Evolutionary conservation across 2,329 filamentous ascomycete species (phyloP), one percentile per base, ranked within the genome.

Genomic region (Alternaria sp.): DNA sequence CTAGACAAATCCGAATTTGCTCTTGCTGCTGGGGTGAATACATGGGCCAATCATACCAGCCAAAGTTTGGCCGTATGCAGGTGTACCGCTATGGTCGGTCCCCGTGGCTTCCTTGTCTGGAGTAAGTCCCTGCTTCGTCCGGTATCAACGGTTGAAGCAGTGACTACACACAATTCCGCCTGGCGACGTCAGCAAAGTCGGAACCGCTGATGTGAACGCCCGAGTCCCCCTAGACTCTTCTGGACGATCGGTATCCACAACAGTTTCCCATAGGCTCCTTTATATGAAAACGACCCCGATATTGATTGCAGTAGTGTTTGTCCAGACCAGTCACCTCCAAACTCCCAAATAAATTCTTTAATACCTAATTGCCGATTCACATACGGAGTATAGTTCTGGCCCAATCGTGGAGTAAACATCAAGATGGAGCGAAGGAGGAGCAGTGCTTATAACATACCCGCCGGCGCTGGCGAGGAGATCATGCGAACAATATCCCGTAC

Each of bases 401-500:
- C 36, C 4, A 25, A 27, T 4, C 34, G 20, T 38, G 22, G 12
- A 25, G 18, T 18, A 45, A 22, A 41, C 36, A 30, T 18, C 30
- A 38, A 22, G 10, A 54, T 58, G 54, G 50, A 54, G 44, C 54
- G 49, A 14, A 36, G 50, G 22, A 51, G 50, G 45, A 62, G 59
- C 28, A 51, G 27, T 18, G 38, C 20, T n/a, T 56, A 34, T 14
- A 50, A 27, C 30, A 50, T 50, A 28, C 30, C 30, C 16, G 16
- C 38, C n/a, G 65, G 63, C n/a, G 43, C 60, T 11, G 65, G 65
- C 9, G 65, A 66, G 5, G 59, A 59, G 8, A 54, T 69, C 18
- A 59, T 69, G 43, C 65, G 61, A 14, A 60, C 59, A 22, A 34
- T 69, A 16, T 69, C 67, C 10, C 57, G 63, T 16, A 69, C 67